Percentiles rank a stretch among this genome's conserved stretches.
These are phyloP conservation scores for Macaranga tanarius DNA, from an alignment of 441 rosid species.

Conservation along the genomic window DNA sequence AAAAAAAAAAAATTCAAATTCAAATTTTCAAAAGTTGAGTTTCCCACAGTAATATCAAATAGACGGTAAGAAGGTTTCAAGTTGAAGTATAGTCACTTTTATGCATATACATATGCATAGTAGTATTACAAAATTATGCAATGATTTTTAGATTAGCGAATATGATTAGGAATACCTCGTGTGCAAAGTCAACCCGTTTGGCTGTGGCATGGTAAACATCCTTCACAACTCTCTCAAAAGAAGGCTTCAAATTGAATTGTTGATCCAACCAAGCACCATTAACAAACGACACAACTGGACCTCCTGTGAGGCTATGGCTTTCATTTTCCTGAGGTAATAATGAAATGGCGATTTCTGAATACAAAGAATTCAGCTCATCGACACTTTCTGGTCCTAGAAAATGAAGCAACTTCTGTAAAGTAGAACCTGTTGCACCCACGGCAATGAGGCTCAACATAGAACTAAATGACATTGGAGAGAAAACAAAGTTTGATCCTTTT, in stretches of 20 bases:
- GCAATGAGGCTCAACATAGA: slow-evolving; percentile 36
- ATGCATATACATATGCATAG: no score
- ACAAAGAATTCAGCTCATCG: slow-evolving; percentile 21
- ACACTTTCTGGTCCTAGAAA: slow-evolving; percentile 24
- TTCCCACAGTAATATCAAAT: no score
- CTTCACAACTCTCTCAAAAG: slow-evolving; percentile 24
- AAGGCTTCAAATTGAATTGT: slow-evolving; percentile 26
- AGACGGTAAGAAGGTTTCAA: no score
- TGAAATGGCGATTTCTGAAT: slow-evolving; percentile 19
- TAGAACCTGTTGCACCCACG: slow-evolving; percentile 32
- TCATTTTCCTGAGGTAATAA: neutral
- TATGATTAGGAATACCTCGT: slow-evolving; percentile 16
- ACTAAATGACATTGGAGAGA: slow-evolving; percentile 35
- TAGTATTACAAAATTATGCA: no score
- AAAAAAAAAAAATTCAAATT: no score
- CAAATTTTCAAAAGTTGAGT: no score
- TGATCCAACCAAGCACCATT: slow-evolving; percentile 40
- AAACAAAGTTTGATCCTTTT: slow-evolving; percentile 31
- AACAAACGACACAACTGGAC: slow-evolving; percentile 29
- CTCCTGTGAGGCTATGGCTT: neutral
- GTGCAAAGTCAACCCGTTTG: slow-evolving; percentile 28
- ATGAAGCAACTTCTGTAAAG: slow-evolving; percentile 30
- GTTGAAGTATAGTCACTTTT: no score
- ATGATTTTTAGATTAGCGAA: neutral
- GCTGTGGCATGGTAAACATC: slow-evolving; percentile 29